Evolutionary conservation across 306 rosid genomes (phyloP), one percentile per base, ranked within the genome.

Genomic region (Prunus padus): DNA sequence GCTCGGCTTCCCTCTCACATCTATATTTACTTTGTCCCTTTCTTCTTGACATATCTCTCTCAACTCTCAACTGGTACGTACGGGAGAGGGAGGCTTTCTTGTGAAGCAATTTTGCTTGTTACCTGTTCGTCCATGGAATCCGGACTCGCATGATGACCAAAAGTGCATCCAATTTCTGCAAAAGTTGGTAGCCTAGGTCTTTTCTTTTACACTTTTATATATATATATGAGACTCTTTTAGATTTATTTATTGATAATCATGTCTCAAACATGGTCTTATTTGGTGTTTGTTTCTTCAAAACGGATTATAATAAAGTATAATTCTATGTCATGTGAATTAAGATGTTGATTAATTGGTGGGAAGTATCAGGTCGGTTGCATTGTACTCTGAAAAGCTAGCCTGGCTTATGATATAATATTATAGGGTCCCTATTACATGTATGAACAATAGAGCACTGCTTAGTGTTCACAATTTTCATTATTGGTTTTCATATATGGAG

Each of bases 11-110:
- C 80, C 57, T 79, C 62, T 71, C 42, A 37, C 42, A 37, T 7
- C 42, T 37, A 37, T 37, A 37, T 37, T 37, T 37, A 37, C 23
- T 4, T 80, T 90, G 89, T 90, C 96, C 57, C 64, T 71, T 72
- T 88, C 67, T 83, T 86, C 49, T 85, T 85, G 92, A 83, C 89
- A 82, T 65, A 73, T 83, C 86, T 59, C 81, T 82, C 82, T 86
- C 83, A 42, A 16, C 60, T 68, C 49, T 69, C 76, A 28, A 47
- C 33, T 10, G 25, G 83, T 4, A 22, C 26, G n/a, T 6, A 37
- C 42, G 42, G 33, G 33, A 7, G 19, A 19, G 51, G 69, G 47
- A 42, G 65, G 44, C 37, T 72, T 63, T 78, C 63, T 90, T 56
- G 87, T 73, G 72, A 75, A 77, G 55, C 80, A 30, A 59, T 78